Base-by-base conservation (phyloP, 2,329 filamentous ascomycete genomes). In the Diplodia corticola region DNA sequence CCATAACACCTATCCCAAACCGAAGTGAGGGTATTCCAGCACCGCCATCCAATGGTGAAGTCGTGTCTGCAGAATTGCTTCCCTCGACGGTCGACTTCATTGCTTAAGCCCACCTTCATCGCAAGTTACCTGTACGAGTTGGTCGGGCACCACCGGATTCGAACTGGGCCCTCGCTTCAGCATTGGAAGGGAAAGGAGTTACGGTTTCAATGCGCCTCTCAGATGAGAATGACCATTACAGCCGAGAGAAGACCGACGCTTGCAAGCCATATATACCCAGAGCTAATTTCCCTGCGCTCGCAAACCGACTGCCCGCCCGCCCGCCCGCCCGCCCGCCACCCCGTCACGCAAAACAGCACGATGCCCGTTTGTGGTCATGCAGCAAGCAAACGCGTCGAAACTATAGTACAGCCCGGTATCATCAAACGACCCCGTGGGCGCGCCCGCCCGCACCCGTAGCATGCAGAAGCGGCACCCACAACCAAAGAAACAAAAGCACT, bases 31-130 rank as follows among this genome's bases (percentile, higher is more conserved):
- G 76, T 78, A 77, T 68, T 78, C 76, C 76, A 76, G 74, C 74
- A 70, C 75, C 76, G 77, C 76, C 76, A 73, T 75, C 75, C 75
- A 72, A 74, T 76, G 75, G 75, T 78, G 76, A 77, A 77, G 71
- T 69, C 75, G 70, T 66, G 75, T 77, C 72, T 79, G 76, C 77
- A 75, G 76, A 77, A 78, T 78, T 78, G 71, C 77, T 79, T 78
- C 77, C 76, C 77, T 79, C 73, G 71, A 75, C 76, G 69, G 63
- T 78, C 75, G 75, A 71, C 73, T 75, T 77, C 77, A 79, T 79
- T 78, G 77, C 77, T 79, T 77, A 79, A 71, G 75, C 72, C 71
- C 76, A 70, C 72, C 75, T 76, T 64, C 76, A 77, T 78, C 77
- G 70, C 70, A 69, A 70, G 76, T 78, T 79, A 78, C 77, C 77